These are phyloP conservation scores for Coemansia biformis DNA, from an alignment of 192 early-diverging fungal genomes.

Conservation along the genomic window DNA sequence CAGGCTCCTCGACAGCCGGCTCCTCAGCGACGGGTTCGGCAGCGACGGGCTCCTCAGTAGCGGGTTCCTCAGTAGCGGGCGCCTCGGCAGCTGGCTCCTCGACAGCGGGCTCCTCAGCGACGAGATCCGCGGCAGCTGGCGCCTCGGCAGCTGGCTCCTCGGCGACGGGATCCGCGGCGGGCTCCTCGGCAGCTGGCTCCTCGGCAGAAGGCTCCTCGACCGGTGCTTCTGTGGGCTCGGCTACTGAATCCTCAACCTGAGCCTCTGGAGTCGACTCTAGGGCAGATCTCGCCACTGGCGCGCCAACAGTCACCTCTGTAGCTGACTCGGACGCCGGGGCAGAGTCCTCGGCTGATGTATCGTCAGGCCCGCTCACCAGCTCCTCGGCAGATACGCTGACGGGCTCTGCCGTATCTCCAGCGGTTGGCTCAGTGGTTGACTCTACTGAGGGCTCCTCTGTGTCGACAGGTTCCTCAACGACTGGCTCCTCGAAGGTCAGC, in stretches of 20 bases:
- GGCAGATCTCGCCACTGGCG: too few relatives aligned
- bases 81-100: background rate
- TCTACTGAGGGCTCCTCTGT: background rate
- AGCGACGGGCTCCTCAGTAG: background rate
- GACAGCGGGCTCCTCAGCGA: background rate
- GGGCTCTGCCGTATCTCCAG: too few relatives aligned
- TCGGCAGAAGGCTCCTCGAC: slow-evolving; percentile 6
- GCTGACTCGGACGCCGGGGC: too few relatives aligned
- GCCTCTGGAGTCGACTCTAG: background rate
- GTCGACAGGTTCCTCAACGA: background rate
- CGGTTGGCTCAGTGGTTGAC: background rate
- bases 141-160: background rate
- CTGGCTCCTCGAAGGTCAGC: background rate
- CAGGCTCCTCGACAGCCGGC: background rate
- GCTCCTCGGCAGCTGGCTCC: too few relatives aligned
- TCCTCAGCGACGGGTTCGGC: background rate
- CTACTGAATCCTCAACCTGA: background rate
- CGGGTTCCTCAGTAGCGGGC: background rate
- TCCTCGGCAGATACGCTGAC: too few relatives aligned
- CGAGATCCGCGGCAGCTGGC: background rate
- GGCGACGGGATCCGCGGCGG: background rate
- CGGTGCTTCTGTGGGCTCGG: background rate
- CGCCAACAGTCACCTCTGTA: too few relatives aligned
- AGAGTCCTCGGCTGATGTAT: too few relatives aligned
- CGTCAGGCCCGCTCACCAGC: too few relatives aligned